Conservation (phyloP, 352 stramenopile species). For the Hyaloperonospora brassicae region DNA sequence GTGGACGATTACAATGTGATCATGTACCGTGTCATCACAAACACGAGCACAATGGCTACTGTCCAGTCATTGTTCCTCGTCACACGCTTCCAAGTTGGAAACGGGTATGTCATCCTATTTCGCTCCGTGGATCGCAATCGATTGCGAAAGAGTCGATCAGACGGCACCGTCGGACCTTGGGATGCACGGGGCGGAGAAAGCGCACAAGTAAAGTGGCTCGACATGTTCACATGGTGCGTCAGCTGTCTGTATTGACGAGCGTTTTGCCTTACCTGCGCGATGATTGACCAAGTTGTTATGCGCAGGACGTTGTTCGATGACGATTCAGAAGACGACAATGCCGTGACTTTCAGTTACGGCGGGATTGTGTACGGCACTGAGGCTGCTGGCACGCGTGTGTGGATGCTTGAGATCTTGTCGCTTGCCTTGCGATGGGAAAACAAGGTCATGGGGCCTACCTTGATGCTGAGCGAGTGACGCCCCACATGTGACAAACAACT, state of each 20-base stretch:
- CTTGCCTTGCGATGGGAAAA: conserved; percentile 53
- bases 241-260: neutral
- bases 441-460: conserved; percentile 37
- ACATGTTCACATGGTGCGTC: conserved; percentile 51
- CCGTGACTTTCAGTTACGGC: conserved; percentile 42
- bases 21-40: conserved; percentile 40
- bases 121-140: conserved; percentile 31
- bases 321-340: conserved; percentile 17
- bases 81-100: conserved; percentile 30
- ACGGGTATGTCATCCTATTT: conserved; percentile 39
- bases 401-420: conserved; percentile 60
- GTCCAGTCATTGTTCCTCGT: conserved; percentile 47
- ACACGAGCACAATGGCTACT: conserved; percentile 9
- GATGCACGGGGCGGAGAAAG: conserved; percentile 1
- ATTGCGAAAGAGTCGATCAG: conserved; percentile 4
- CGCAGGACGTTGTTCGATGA: conserved; percentile 43
- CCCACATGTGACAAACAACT: neutral
- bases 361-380: conserved; percentile 36
- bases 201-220: conserved; percentile 35
- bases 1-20: conserved; percentile 61
- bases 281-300: conserved; percentile 2
- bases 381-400: conserved; percentile 36
- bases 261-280: neutral
- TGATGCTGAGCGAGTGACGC: conserved; percentile 16
- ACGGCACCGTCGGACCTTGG: conserved; percentile 3